These are phyloP conservation scores for Neopestalotiopsis sp. DNA, from an alignment of 2,329 filamentous ascomycete genomes.

Conservation along the genomic window DNA sequence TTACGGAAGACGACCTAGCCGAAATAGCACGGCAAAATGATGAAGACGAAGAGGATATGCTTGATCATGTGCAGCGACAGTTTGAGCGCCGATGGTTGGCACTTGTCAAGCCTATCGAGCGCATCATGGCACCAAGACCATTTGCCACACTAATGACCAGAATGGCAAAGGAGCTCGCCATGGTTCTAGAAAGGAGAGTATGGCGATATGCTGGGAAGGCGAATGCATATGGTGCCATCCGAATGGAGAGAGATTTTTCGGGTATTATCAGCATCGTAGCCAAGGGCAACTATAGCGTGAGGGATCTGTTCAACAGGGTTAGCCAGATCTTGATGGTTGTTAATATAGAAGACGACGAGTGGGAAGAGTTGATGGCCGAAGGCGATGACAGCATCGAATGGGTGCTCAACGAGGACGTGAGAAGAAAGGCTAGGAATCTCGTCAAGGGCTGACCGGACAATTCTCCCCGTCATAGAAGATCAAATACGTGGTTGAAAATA, in stretches of 20 bases:
- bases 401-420: slow-evolving; percentile 67
- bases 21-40: slow-evolving; percentile 61
- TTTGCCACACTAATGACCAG: slow-evolving; percentile 78
- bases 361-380: slow-evolving; percentile 66
- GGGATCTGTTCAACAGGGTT: slow-evolving; percentile 71
- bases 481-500: neutral
- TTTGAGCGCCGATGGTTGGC: slow-evolving; percentile 88
- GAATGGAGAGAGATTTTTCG: slow-evolving; percentile 74
- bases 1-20: slow-evolving; percentile 66
- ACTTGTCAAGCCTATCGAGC: slow-evolving; percentile 82
- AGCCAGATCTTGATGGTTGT: slow-evolving; percentile 75
- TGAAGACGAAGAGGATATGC: slow-evolving; percentile 53
- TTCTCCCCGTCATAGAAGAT: neutral
- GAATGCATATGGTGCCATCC: slow-evolving; percentile 75
- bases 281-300: slow-evolving; percentile 68
- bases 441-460: slow-evolving; percentile 42
- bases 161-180: slow-evolving; percentile 76
- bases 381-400: slow-evolving; percentile 63
- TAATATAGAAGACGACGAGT: slow-evolving; percentile 84
- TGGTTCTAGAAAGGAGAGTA: slow-evolving; percentile 85
- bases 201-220: slow-evolving; percentile 80
- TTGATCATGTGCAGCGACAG: slow-evolving; percentile 75
- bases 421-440: slow-evolving; percentile 66
- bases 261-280: slow-evolving; percentile 68
- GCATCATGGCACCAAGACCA: slow-evolving; percentile 79